These are phyloP conservation scores for Phytophthora aleatoria DNA, from an alignment of 352 stramenopile genomes.

Conservation along the genomic window DNA sequence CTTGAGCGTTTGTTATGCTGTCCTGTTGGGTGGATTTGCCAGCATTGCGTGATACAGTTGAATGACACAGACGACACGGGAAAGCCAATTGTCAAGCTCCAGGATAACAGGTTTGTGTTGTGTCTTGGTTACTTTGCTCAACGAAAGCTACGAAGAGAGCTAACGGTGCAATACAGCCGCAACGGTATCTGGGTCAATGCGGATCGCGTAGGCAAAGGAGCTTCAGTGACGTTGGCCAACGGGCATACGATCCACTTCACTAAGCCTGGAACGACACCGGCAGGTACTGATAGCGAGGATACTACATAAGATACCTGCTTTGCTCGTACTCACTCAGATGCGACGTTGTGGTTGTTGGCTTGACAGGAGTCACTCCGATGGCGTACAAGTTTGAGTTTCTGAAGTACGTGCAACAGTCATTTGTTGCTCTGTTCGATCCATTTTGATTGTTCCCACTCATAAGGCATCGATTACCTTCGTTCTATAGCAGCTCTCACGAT, in stretches of 20 bases:
- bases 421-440: not conserved
- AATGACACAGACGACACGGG: conserved; percentile 30
- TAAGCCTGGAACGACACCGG: conserved; percentile 48
- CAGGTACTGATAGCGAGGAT: conserved; percentile 19
- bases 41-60: conserved; percentile 69
- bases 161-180: conserved; percentile 34
- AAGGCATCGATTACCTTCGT: not conserved
- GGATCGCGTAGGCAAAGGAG: conserved; percentile 50
- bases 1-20: not conserved
- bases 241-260: conserved; percentile 77
- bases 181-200: conserved; percentile 81
- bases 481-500: conserved; percentile 2
- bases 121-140: not conserved
- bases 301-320: not conserved
- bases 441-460: not conserved
- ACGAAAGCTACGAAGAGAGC: not conserved
- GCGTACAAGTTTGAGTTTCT: conserved; percentile 76
- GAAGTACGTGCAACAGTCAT: conserved; percentile 32
- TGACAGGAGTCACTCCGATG: conserved; percentile 41
- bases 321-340: not conserved
- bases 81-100: conserved; percentile 44
- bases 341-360: conserved; percentile 1
- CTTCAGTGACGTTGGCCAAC: conserved; percentile 31
- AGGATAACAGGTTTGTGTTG: conserved; percentile 57
- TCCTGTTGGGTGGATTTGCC: conserved; percentile 5